Evolutionary conservation across 2,329 filamentous ascomycete species (phyloP), one percentile per base, ranked within the genome.

Genomic region (Xylogone sp.): DNA sequence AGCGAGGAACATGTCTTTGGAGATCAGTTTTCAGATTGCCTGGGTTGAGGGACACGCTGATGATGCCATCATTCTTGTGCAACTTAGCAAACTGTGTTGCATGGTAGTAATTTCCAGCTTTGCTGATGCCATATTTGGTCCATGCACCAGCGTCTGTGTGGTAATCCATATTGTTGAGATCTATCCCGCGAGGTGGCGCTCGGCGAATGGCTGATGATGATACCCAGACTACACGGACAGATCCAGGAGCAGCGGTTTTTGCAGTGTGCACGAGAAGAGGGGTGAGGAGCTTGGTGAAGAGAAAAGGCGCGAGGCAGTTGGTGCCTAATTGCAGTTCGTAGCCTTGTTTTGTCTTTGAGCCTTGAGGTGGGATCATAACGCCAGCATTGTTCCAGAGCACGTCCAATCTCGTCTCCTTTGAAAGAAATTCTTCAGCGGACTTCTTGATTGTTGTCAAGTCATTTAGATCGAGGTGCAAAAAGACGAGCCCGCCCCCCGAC

Each of bases 361-460:
- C 56, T 50, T 50, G 5, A 48, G 63, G 60, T 1, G 68, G 63
- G 5, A 50, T 54, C 63, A 68, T 68, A 9, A 72, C 64, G 16
- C 61, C 66, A 18, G 69, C 68, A 50, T 67, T 68, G 52, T 68
- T 65, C 53, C 64, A 69, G 0, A 75, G 59, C 3, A 71, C 66
- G 51, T 75, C 59, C 1, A 74, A 64, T 10, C 59, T 60, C 3
- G 46, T 29, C 55, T 73, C 69, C 19, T 54, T 56, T 1, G 55
- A 42, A 2, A 65, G 51, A 49, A 74, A 73, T 6, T 56, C 51
- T 1, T 67, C 55, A 0, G 60, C 69, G 2, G 67, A 59, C 0
- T 52, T 45, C 52, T 70, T 69, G 52, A 72, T 65, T 8, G 63
- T 68, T 7, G 54, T 53, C 2, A 74, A 56, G 55, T 72, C 68